These are phyloP conservation scores for Nelumbo lutea DNA, from an alignment of 164 flowering plant genomes.

Conservation along the genomic window DNA sequence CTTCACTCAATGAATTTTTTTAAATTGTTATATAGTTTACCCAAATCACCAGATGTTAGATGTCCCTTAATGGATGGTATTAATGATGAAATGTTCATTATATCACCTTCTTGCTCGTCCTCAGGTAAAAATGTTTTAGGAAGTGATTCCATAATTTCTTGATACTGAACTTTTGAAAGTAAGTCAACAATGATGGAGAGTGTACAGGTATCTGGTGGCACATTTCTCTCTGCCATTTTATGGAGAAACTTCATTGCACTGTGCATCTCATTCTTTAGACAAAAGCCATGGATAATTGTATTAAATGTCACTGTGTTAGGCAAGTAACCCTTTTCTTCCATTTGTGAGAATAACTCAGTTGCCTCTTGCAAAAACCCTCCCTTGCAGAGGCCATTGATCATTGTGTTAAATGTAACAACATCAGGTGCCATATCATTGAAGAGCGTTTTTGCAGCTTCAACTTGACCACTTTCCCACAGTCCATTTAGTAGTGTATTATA, in stretches of 20 bases:
- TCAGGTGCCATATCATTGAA: not conserved
- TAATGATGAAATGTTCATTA: no score
- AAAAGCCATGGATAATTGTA: not conserved
- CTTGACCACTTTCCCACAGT: not conserved
- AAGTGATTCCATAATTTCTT: no score
- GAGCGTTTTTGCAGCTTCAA: not conserved
- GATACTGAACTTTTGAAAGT: not conserved
- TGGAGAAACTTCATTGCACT: not conserved
- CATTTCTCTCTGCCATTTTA: not conserved
- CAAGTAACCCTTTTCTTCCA: not conserved
- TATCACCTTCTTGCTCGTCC: no score
- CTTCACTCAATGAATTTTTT: no score
- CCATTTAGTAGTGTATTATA: not conserved
- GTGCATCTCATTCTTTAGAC: no score
- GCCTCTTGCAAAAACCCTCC: not conserved
- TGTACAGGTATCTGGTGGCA: not conserved
- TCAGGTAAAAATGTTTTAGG: no score
- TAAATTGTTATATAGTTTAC: no score
- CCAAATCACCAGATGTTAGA: no score
- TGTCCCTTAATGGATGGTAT: no score
- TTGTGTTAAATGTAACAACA: no score
- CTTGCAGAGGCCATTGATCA: no score
- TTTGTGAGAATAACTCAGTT: not conserved
- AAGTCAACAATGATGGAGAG: not conserved
- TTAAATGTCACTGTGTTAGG: not conserved